Evolutionary conservation across 23 red algal genomes (phyloP).

Genomic region (Gracilariopsis chorda): DNA sequence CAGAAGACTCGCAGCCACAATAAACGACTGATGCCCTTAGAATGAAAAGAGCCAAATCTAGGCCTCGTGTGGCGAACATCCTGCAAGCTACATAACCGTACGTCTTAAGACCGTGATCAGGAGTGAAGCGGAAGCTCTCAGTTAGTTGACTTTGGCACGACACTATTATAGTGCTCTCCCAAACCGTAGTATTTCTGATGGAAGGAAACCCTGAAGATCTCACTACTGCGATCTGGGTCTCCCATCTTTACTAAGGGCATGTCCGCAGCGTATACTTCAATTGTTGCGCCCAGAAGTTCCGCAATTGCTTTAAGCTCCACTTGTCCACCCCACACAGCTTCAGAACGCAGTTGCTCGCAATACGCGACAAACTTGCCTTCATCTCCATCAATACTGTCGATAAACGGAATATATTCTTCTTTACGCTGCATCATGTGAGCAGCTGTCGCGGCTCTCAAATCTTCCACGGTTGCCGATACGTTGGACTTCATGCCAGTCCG

Average conservation of each 20-base stretch:
- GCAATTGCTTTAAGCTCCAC: constrained; percentile 74
- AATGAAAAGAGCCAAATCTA: not conserved
- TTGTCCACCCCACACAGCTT: constrained; percentile 79
- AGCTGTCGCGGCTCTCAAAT: constrained; percentile 26
- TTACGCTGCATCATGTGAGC: constrained; percentile 31
- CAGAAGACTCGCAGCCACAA: not conserved
- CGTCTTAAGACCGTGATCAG: not conserved
- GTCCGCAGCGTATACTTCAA: constrained; percentile 79
- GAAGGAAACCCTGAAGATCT: constrained; percentile 62
- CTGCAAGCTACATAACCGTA: no score
- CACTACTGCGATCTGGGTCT: not conserved
- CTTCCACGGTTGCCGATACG: constrained; percentile 2
- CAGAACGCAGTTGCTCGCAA: constrained; percentile 45
- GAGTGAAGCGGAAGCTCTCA: not conserved
- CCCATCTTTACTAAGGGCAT: constrained; percentile 77
- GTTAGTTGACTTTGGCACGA: constrained; percentile 21
- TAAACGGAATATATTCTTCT: constrained; percentile 71
- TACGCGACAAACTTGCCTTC: constrained; percentile 33
- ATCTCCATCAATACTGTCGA: constrained; percentile 56
- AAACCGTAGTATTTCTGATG: constrained; percentile 74
- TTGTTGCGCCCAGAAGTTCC: constrained; percentile 6
- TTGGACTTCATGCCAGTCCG: not conserved
- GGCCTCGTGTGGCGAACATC: not conserved
- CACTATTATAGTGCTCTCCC: constrained; percentile 85
- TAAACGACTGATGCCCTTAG: not conserved